Conservation (phyloP, 495 filamentous ascomycete species). For the Aspergillus bridgeri region DNA sequence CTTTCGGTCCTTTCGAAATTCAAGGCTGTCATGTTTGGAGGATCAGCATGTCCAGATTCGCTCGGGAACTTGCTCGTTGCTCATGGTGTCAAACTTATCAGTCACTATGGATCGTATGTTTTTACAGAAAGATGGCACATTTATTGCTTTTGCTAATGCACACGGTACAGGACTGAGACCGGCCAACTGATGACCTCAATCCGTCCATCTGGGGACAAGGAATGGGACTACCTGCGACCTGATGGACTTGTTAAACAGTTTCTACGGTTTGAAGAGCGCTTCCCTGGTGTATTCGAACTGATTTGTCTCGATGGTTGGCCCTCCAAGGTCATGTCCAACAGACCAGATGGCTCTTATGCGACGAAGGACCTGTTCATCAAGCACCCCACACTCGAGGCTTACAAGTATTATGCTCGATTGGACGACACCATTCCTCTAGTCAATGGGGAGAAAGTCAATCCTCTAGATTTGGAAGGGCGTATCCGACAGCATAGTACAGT, state of each 20-base stretch:
- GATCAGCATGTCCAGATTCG: slow-evolving; percentile 53
- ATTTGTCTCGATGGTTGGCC: slow-evolving; percentile 59
- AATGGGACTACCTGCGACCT: slow-evolving; percentile 65
- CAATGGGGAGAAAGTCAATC: slow-evolving; percentile 69
- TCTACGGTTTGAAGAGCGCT: slow-evolving; percentile 53
- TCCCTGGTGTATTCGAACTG: slow-evolving; percentile 55
- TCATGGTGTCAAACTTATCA: slow-evolving; percentile 52
- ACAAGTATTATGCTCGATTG: slow-evolving; percentile 56
- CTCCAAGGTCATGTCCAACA: slow-evolving; percentile 59
- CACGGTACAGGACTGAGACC: slow-evolving; percentile 43
- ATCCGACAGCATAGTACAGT: slow-evolving; percentile 34
- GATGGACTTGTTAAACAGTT: slow-evolving; percentile 29
- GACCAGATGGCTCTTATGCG: slow-evolving; percentile 39
- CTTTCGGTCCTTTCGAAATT: slow-evolving; percentile 41
- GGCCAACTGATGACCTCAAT: slow-evolving; percentile 57
- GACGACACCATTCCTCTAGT: slow-evolving; percentile 60
- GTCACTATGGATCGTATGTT: slow-evolving; percentile 51
- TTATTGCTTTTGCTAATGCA: slow-evolving; percentile 1
- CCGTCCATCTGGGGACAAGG: slow-evolving; percentile 44
- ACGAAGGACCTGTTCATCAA: slow-evolving; percentile 48
- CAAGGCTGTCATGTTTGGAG: slow-evolving; percentile 49
- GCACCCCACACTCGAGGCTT: slow-evolving; percentile 52
- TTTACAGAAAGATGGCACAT: not conserved
- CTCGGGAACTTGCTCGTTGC: slow-evolving; percentile 52
- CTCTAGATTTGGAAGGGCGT: slow-evolving; percentile 55